Conservation (phyloP, 495 filamentous ascomycete species). For the Lentithecium fluviatile region DNA sequence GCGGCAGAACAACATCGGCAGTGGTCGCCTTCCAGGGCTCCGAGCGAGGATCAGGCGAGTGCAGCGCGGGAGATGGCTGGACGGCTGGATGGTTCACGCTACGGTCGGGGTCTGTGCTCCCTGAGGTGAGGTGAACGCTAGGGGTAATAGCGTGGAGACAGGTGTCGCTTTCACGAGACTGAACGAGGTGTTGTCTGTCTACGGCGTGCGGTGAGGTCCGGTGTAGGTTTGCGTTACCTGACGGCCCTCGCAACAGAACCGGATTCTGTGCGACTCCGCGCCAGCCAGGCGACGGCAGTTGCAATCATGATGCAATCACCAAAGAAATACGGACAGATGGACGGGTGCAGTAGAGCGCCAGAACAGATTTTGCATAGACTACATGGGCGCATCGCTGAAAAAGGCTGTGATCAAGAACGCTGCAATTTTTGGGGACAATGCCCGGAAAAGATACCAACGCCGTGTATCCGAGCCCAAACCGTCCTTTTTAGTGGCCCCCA, state of each 20-base stretch:
- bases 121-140: slow-evolving; percentile 8
- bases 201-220: slow-evolving; percentile 6
- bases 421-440: slow-evolving; percentile 17
- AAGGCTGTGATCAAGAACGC: slow-evolving; percentile 24
- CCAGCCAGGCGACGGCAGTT: too few relatives aligned
- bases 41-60: slow-evolving; percentile 1
- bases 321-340: background rate
- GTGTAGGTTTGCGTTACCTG: slow-evolving; percentile 7
- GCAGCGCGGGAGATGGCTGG: slow-evolving; percentile 2
- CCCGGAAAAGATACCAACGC: background rate
- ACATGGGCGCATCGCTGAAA: slow-evolving; percentile 24
- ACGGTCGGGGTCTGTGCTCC: slow-evolving; percentile 8
- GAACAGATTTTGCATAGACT: slow-evolving; percentile 34
- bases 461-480: too few relatives aligned
- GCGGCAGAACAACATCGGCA: background rate
- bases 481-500: background rate
- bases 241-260: background rate
- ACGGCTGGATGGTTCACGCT: slow-evolving; percentile 23
- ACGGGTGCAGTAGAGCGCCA: background rate
- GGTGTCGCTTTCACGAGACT: background rate
- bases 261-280: slow-evolving; percentile 5
- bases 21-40: background rate
- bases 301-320: background rate
- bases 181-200: background rate
- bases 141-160: background rate